Conservation (phyloP, 768 basidiomycete species). For the Termitomyces titanicus region DNA sequence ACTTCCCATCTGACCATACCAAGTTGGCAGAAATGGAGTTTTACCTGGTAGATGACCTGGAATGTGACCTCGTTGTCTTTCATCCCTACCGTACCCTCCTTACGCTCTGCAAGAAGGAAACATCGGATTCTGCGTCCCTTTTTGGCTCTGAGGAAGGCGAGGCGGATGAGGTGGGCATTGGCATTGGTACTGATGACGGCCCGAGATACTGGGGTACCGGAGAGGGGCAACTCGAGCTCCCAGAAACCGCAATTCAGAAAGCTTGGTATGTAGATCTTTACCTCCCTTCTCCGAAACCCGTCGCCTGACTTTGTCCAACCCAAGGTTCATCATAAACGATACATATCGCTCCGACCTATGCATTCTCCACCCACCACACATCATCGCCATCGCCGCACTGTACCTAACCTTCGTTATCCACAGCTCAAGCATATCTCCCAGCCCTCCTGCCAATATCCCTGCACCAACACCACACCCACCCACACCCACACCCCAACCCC, state of each 20-base stretch:
- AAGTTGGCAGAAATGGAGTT: conserved; percentile 99
- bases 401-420: conserved; percentile 85
- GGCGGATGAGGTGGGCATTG: conserved; percentile 54
- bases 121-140: conserved; percentile 31
- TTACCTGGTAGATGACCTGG: conserved; percentile 94
- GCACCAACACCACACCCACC: conserved; percentile 13
- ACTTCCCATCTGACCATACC: conserved; percentile 84
- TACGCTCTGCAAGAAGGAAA: conserved; percentile 67
- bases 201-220: conserved; percentile 78
- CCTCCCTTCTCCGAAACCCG: neutral
- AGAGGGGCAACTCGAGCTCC: conserved; percentile 73
- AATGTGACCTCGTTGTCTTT: conserved; percentile 90
- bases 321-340: conserved; percentile 95
- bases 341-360: conserved; percentile 92
- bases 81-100: conserved; percentile 93
- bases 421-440: conserved; percentile 40
- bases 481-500: conserved; percentile 33
- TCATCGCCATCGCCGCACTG: conserved; percentile 89
- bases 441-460: conserved; percentile 21
- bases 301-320: neutral
- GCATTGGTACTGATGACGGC: conserved; percentile 46
- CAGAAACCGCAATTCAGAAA: conserved; percentile 76
- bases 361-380: conserved; percentile 91
- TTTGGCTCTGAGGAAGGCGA: conserved; percentile 45
- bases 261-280: conserved; percentile 78